Evolutionary conservation across 176 grass and related monocot species (phyloP).

Genomic region (Hyparrhenia diplandra): DNA sequence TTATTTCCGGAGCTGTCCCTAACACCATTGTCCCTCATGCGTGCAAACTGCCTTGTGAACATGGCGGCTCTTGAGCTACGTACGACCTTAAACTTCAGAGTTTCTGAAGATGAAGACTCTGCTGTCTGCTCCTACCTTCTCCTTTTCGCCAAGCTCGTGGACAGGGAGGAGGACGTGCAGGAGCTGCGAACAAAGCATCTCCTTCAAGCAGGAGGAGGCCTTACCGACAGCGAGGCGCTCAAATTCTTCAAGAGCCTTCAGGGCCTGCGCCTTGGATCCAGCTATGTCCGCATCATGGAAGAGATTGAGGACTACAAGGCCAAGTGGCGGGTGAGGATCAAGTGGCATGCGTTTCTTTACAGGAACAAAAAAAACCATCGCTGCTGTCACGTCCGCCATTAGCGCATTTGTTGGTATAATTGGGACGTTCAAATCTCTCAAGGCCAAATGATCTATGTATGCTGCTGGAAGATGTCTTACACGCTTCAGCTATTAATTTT

Average conservation of each 20-base stretch:
- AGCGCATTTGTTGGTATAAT: too few relatives aligned
- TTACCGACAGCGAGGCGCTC: not conserved
- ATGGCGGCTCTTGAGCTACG: not conserved
- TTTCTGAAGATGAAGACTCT: not conserved
- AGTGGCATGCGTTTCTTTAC: too few relatives aligned
- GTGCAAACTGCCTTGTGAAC: not conserved
- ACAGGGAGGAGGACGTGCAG: not conserved
- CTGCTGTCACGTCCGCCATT: too few relatives aligned
- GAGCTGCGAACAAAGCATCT: not conserved
- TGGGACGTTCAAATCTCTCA: too few relatives aligned
- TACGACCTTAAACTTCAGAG: not conserved
- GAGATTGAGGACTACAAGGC: not conserved
- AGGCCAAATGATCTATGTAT: too few relatives aligned
- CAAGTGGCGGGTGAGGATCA: too few relatives aligned
- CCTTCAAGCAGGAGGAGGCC: not conserved
- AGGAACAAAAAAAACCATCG: too few relatives aligned
- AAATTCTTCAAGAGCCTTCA: not conserved
- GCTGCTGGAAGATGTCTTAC: too few relatives aligned
- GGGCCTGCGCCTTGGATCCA: not conserved
- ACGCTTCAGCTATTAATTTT: too few relatives aligned
- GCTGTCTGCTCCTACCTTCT: not conserved
- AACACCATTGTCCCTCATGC: not conserved
- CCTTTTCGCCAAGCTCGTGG: not conserved
- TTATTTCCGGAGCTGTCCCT: not conserved
- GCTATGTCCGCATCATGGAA: not conserved